Evolutionary conservation across 1,284 basidiomycete genomes (phyloP), one percentile per base, ranked within the genome.

Genomic region (Takashimella tepidaria): DNA sequence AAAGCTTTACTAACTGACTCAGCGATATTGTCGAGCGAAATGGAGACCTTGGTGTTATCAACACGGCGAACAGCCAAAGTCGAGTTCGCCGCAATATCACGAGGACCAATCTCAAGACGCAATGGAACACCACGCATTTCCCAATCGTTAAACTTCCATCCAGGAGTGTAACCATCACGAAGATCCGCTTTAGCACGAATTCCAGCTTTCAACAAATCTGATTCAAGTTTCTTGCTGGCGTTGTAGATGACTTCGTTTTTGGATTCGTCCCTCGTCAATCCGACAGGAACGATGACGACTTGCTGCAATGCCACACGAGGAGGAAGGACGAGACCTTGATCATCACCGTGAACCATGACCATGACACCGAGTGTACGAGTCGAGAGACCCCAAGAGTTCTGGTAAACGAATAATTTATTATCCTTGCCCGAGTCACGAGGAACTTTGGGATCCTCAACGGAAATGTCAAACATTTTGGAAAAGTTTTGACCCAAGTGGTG

Each of bases 81-180:
- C 68, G 92, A 85, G 56, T 84, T 76, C 78, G 91, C 90, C 51
- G 83, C 82, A 60, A 98, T 80, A 76, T 99, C 95, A 61, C 89
- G 86, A 50, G 95, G 95, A 11, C 95, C 96, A 61, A 98, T 86
- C 78, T 99, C 96, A 62, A 99, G 85, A 61, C 95, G 90, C 55
- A 99, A 80, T 21, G 95, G 96, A 26, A 98, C 92, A 75, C 96
- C 96, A 82, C 92, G 91, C 78, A 96, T 87, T 79, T 99, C 96
- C 92, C 95, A 98, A 72, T 98, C 91, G 75, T 97, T 97, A 80
- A 97, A 99, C 79, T 98, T 99, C 81, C 87, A 98, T 44, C 95
- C 95, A 13, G 95, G 95, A 47, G 92, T 98, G 78, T 98, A 96
- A 23, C 89, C 91, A 19, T 98, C 95, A 52, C 95, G 80, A 61